Base-by-base conservation (phyloP, 371 early-diverging fungal species). In the Rhizopus stolonifer region DNA sequence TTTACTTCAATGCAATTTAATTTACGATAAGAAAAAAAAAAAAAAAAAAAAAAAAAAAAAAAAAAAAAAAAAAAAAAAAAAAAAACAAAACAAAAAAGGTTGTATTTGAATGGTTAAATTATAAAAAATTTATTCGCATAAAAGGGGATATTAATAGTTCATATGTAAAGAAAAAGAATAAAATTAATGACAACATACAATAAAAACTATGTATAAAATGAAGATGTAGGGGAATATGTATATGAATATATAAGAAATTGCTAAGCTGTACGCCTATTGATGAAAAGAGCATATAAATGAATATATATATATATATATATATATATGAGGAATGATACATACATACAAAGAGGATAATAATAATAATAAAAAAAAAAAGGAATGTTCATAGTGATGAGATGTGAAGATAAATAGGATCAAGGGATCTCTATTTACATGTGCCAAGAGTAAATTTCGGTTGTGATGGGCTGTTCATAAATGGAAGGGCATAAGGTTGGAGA, bases 51-150 rank as follows among this genome's bases (percentile, higher is more conserved):
- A 23, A n/a, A 23, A 15, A 11, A 36, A 14, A 36, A 36, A n/a
- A 3, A 36, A n/a, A 48, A 2, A 0, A 24, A 39, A 26, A 14
- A 19, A 4, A 42, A 15, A 7, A 42, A 22, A 7, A 21, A 21
- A 19, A 13, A 10, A 10, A n/a, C n/a, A n/a, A n/a, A n/a, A n/a
- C n/a, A n/a, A n/a, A n/a, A n/a, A n/a, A n/a, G n/a, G n/a, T n/a
- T n/a, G n/a, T n/a, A n/a, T n/a, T n/a, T n/a, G n/a, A n/a, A n/a
- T n/a, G n/a, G n/a, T n/a, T n/a, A n/a, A n/a, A n/a, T n/a, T n/a
- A n/a, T n/a, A n/a, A n/a, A n/a, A n/a, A n/a, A 42, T 31, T 29
- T 51, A 22, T 21, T 32, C 18, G 34, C 50, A 49, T 49, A 48
- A 48, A 42, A 23, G 36, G n/a, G n/a, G n/a, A n/a, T n/a, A n/a